These are phyloP conservation scores for Alliaria petiolata DNA, from an alignment of 345 rosid species.

Conservation along the genomic window DNA sequence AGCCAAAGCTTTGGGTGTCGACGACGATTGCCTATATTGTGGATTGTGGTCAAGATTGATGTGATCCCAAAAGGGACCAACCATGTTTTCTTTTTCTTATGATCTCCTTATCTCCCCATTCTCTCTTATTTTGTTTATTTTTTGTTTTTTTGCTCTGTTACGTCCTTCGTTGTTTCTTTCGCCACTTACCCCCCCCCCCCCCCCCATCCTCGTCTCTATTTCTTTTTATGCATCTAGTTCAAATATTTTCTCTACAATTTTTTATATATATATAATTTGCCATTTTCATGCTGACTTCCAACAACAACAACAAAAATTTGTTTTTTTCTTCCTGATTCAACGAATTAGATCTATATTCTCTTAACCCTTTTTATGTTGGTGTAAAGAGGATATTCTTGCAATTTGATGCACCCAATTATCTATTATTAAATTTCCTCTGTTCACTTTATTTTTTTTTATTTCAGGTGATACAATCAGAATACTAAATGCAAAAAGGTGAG, in stretches of 20 bases:
- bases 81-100: neutral
- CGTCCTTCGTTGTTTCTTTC: constrained; percentile 7
- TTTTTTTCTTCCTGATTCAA: neutral
- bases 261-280: neutral
- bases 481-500: constrained; percentile 2
- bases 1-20: neutral
- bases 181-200: too few species aligned
- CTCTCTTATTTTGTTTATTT: neutral
- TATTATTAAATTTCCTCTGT: neutral
- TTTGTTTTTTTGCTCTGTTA: neutral
- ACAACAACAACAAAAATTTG: neutral
- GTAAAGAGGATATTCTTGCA: neutral
- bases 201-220: neutral
- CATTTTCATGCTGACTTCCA: neutral
- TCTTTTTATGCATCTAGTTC: neutral
- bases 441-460: too few species aligned
- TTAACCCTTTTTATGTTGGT: neutral
- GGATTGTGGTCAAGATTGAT: constrained; percentile 24
- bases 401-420: neutral
- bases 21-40: neutral
- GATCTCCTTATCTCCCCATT: constrained; percentile 8
- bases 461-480: too few species aligned
- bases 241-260: neutral
- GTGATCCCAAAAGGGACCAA: constrained; percentile 17
- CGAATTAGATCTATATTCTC: neutral